phyloP scores from a whole-genome alignment of 2,329 filamentous ascomycete genomes.

The Fusarium foetens region DNA sequence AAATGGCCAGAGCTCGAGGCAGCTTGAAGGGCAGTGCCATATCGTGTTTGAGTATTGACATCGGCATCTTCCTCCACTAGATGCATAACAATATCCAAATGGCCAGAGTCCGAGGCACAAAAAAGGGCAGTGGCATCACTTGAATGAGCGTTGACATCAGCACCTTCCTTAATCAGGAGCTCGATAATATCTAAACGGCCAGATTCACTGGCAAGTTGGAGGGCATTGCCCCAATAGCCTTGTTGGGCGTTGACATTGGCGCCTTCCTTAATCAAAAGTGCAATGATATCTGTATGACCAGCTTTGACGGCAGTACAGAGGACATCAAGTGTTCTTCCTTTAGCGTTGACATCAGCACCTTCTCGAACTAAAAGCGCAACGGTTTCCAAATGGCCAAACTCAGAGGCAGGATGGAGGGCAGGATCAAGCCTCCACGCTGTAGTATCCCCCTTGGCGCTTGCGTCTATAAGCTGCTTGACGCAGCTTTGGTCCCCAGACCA shows the following conservation, averaged over 20 bases:
- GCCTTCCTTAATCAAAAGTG: fast-evolving
- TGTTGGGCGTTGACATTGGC: fast-evolving
- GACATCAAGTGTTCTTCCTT: fast-evolving
- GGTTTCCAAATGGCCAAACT: fast-evolving
- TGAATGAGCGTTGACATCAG: not conserved
- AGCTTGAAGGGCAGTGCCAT: no score
- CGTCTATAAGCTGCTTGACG: not conserved
- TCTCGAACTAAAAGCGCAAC: fast-evolving
- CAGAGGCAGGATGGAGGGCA: fast-evolving
- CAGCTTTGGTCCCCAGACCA: not conserved
- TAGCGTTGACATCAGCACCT: not conserved
- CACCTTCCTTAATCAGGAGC: not conserved
- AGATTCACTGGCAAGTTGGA: fast-evolving
- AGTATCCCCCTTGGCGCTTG: fast-evolving
- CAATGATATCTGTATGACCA: not conserved
- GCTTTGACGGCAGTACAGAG: not conserved
- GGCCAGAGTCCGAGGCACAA: no score
- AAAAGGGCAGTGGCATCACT: no score
- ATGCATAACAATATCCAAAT: not conserved
- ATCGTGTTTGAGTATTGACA: no score
- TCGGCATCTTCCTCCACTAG: not conserved
- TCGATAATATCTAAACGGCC: fast-evolving
- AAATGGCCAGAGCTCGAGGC: not conserved
- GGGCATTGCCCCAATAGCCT: fast-evolving
- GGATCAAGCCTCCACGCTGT: fast-evolving